A percentile compares a stretch with the other conserved stretches of the same genome.
These are phyloP conservation scores for Dalbergia oliveri DNA, from an alignment of 306 rosid genomes.

Conservation along the genomic window DNA sequence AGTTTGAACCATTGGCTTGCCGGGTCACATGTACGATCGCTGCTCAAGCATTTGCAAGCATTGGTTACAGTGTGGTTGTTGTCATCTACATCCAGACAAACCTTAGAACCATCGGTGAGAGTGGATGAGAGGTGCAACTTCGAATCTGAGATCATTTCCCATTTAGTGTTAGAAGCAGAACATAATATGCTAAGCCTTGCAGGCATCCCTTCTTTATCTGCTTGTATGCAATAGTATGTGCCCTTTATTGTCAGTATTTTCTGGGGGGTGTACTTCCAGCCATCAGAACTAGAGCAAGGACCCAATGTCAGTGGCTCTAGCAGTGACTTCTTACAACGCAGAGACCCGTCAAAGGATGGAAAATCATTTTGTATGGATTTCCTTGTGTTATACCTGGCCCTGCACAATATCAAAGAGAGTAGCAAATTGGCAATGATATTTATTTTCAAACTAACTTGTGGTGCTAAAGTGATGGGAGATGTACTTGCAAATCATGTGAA, in stretches of 20 bases:
- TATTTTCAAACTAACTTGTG: not conserved
- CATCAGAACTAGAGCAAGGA: constrained; percentile 64
- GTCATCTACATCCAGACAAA: constrained; percentile 75
- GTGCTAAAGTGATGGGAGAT: not conserved
- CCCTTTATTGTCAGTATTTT: constrained; percentile 59
- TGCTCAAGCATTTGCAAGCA: constrained; percentile 70
- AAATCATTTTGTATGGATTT: constrained; percentile 59
- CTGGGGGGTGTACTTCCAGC: constrained; percentile 66
- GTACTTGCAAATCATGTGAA: not conserved
- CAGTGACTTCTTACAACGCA: constrained; percentile 61
- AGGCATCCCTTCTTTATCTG: constrained; percentile 52
- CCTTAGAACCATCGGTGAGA: constrained; percentile 42
- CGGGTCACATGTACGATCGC: constrained; percentile 66
- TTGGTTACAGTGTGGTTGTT: constrained; percentile 64
- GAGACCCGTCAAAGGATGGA: constrained; percentile 80
- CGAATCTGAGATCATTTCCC: constrained; percentile 82
- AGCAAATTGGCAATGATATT: not conserved
- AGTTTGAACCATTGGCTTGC: constrained; percentile 85
- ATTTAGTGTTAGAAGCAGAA: constrained; percentile 53
- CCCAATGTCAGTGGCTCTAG: constrained; percentile 62
- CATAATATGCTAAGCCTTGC: constrained; percentile 64
- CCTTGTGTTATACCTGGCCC: constrained; percentile 55
- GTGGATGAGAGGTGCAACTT: constrained; percentile 65
- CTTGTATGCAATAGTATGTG: constrained; percentile 78
- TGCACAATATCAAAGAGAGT: constrained; percentile 25